Evolutionary conservation across 805 yeast species (phyloP), one percentile per base, ranked within the genome.

Genomic region (Kazachstania martiniae): DNA sequence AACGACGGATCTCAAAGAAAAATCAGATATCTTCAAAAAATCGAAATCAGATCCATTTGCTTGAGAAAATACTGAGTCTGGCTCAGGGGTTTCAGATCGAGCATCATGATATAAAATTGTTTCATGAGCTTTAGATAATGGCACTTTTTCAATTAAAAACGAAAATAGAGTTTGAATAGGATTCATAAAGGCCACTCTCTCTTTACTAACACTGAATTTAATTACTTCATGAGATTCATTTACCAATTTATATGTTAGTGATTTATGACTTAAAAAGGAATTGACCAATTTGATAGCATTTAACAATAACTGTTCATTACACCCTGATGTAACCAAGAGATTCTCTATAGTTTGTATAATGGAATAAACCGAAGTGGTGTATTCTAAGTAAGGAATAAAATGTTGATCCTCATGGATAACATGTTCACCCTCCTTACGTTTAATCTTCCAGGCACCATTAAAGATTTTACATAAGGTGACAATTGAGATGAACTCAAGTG

Each of bases 351-450:
- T 49, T 36, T 62, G 61, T 3, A 66, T 61, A 12, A 70, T 58
- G 21, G 60, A 60, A 26, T 65, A 57, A 15, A 70, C 40, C 0
- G 69, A 63, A 3, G 65, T 53, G 0, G 74, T 64, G 33, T 65
- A 63, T 34, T 67, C 68, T 31, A 68, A 59, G 42, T 75, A 75
- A 2, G 67, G 51, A 13, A 65, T 60, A 41, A 66, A 75, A 27
- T 64, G 70, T 18, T 59, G 59, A 25, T 63, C 61, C 44, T 79
- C 85, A 32, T 62, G 63, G 34, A 70, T 70, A 19, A 78, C 82
- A 56, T 80, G 89, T 6, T 74, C 77, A 8, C 85, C 89, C 27
- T 63, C 62, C 39, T 75, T 76, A 37, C 85, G 64, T 35, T 52
- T 61, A 18, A 77, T 54, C 17, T 66, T 61, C 63, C 71, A 71